These are phyloP conservation scores for Neopestalotiopsis sp. DNA, from an alignment of 2,329 filamentous ascomycete genomes.

Conservation along the genomic window DNA sequence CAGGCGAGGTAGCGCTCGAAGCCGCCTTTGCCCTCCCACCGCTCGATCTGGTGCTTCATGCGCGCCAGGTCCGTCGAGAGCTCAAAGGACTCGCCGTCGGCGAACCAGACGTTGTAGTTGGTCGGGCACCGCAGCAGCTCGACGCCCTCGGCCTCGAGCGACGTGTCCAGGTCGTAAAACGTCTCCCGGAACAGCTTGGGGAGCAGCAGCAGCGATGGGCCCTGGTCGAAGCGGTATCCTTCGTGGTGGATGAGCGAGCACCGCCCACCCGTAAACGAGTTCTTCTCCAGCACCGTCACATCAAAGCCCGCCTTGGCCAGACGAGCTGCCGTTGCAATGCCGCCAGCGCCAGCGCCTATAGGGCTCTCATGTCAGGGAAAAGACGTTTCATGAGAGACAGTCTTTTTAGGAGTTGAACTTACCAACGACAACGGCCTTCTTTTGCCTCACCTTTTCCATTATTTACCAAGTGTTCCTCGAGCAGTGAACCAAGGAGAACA, in stretches of 20 bases:
- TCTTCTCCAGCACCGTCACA: slow-evolving; percentile 83
- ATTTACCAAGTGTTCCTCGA: not conserved
- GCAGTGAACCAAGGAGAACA: not conserved
- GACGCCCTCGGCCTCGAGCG: slow-evolving; percentile 69
- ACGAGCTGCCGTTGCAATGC: slow-evolving; percentile 73
- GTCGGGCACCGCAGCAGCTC: slow-evolving; percentile 74
- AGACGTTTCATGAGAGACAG: not conserved
- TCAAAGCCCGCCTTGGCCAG: slow-evolving; percentile 72
- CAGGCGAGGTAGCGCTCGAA: slow-evolving; percentile 73
- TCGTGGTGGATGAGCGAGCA: slow-evolving; percentile 69
- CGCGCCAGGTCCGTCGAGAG: slow-evolving; percentile 70
- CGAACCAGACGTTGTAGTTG: slow-evolving; percentile 78
- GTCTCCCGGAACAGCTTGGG: slow-evolving; percentile 73
- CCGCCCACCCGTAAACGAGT: slow-evolving; percentile 72
- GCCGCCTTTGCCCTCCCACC: slow-evolving; percentile 74
- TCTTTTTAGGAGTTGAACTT: slow-evolving; percentile 28
- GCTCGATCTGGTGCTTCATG: slow-evolving; percentile 76
- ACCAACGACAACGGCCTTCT: slow-evolving; percentile 61
- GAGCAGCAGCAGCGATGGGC: slow-evolving; percentile 74
- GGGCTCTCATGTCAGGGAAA: slow-evolving; percentile 16
- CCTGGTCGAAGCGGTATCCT: slow-evolving; percentile 77
- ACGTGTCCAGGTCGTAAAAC: slow-evolving; percentile 72
- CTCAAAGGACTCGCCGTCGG: slow-evolving; percentile 68
- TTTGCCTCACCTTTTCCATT: slow-evolving; percentile 39
- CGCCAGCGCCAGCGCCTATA: slow-evolving; percentile 72